These are phyloP conservation scores for Periglandula ipomoeae DNA, from an alignment of 2,329 filamentous ascomycete species.

Conservation along the genomic window DNA sequence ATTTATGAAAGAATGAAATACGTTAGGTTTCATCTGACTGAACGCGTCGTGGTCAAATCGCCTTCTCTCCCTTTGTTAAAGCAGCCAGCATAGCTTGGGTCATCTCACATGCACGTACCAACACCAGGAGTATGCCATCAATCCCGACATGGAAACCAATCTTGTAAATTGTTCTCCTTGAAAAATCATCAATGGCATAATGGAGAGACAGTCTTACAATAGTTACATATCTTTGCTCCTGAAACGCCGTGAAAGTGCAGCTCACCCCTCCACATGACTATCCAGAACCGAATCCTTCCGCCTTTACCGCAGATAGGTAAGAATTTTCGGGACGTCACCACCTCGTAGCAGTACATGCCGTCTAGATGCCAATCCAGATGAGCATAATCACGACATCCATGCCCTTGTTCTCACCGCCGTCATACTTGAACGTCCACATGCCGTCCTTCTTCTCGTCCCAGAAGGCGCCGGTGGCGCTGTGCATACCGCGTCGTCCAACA, in stretches of 20 bases:
- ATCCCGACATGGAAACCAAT: background rate
- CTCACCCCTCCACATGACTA: background rate
- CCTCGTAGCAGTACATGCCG: background rate
- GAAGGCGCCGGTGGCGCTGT: slow-evolving; percentile 75
- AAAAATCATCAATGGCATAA: background rate
- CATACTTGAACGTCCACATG: slow-evolving; percentile 85
- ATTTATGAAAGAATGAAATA: too few species aligned
- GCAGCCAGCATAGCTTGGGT: too few species aligned
- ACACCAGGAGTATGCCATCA: background rate
- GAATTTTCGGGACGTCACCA: background rate
- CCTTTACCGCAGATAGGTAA: too few species aligned
- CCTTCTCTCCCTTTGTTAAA: too few species aligned
- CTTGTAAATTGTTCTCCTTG: background rate
- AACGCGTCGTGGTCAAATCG: too few species aligned
- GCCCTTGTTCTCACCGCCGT: slow-evolving; percentile 56
- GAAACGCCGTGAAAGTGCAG: slow-evolving; percentile 4
- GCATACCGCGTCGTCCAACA: slow-evolving; percentile 82
- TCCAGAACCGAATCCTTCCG: too few species aligned
- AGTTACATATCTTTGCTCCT: slow-evolving; percentile 6
- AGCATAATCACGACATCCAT: slow-evolving; percentile 63
- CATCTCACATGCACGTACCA: background rate
- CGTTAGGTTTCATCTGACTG: too few species aligned
- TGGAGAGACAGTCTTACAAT: slow-evolving; percentile 2
- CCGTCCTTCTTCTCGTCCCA: slow-evolving; percentile 89
- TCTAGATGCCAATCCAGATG: slow-evolving; percentile 67